A percentile compares a stretch with the other conserved stretches of the same genome.
These are phyloP conservation scores for Debaryomyces fabryi DNA, from an alignment of 1,139 yeast species.

Conservation along the genomic window DNA sequence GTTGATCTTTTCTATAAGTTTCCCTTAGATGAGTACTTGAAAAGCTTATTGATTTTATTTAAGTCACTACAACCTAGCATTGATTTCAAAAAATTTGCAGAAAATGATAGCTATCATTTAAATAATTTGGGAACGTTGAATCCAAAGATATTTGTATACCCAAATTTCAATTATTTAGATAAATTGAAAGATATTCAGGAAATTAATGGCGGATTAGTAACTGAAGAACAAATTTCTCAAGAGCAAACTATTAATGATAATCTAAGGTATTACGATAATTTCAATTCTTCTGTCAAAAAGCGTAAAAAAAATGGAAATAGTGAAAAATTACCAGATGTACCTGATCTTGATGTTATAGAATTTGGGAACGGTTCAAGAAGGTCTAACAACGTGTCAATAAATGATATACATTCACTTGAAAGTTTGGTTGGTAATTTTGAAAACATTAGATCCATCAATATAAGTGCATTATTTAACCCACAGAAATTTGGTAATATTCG, in stretches of 20 bases:
- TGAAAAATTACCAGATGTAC: slow-evolving; percentile 5
- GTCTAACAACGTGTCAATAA: slow-evolving; percentile 15
- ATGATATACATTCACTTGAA: slow-evolving; percentile 21
- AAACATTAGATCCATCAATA: slow-evolving; percentile 19
- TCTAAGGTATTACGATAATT: slow-evolving; percentile 18
- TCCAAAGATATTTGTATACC: slow-evolving; percentile 18
- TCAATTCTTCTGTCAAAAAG: slow-evolving; percentile 15
- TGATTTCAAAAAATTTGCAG: slow-evolving; percentile 16
- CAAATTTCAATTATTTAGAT: slow-evolving; percentile 17
- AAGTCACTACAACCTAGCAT: slow-evolving; percentile 27
- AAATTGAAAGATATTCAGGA: slow-evolving; percentile 12
- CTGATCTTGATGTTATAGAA: slow-evolving; percentile 17
- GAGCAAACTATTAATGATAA: slow-evolving; percentile 9
- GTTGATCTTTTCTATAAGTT: slow-evolving; percentile 35
- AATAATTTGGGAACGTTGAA: slow-evolving; percentile 15
- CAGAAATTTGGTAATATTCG: background rate
- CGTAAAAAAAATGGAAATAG: slow-evolving; percentile 9
- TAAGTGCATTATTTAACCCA: slow-evolving; percentile 16
- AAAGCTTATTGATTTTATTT: slow-evolving; percentile 27
- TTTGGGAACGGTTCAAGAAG: slow-evolving; percentile 6
- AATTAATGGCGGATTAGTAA: background rate
- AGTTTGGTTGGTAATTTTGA: slow-evolving; percentile 21
- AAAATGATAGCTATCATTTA: slow-evolving; percentile 10
- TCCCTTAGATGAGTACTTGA: slow-evolving; percentile 38
- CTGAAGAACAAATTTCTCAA: background rate